Base-by-base conservation (phyloP, 1,139 yeast species). In the Scheffersomyces quercinus region DNA sequence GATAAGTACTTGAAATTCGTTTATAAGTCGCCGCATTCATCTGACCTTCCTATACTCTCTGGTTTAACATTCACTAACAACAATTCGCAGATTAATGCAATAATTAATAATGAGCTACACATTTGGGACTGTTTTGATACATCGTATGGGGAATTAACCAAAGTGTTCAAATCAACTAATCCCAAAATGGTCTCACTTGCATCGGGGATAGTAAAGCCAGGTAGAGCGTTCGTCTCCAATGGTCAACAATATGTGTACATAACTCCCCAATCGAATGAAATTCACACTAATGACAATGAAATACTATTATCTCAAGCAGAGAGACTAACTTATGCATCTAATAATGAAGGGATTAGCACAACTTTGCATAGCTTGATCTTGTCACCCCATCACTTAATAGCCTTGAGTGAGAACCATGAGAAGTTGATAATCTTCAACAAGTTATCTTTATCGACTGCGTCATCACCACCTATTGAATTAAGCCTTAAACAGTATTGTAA, bases 81-180 rank as follows among this genome's bases (percentile, higher is more conserved):
- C 46, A 52, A 54, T 43, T 49, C 53, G 67, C 47, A 73, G 28
- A 63, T 75, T 16, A 63, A 63, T 38, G 68, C 77, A 7, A 53
- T 79, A 4, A 53, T 73, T 2, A 48, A 52, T 28, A 44, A 50
- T 20, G 46, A 44, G 15, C 45, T 62, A 24, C 54, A 62, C 36
- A 51, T 58, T 15, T 73, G 77, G 77, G 70, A 68, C 42, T 64
- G 67, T 36, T 66, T 68, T 43, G 75, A 69, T 38, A 51, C 59
- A 2, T 46, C 67, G 0, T 59, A 56, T 39, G 42, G 52, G 6
- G 77, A 70, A 44, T 43, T 71, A 12, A 29, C 55, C 1, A 60
- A 61, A 38, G 67, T 65, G 0, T 66, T 71, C 46, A 67, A 67
- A 40, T 37, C 47, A 5, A 50, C 54, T 2, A 38, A 54, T 1